phyloP scores from a whole-genome alignment of 177 flowering plant genomes.

The Vitis hybrid region DNA sequence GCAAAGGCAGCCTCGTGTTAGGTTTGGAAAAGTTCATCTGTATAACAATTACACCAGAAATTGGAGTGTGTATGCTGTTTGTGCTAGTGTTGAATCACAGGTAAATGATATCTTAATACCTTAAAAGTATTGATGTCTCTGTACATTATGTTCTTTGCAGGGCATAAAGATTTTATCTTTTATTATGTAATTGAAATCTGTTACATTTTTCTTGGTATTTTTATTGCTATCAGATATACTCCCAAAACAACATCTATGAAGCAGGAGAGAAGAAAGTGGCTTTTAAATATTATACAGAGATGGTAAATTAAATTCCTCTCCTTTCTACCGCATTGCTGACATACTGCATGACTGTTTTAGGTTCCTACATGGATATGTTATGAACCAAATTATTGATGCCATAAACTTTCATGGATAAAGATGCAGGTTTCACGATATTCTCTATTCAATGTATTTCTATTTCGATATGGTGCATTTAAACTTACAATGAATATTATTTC shows the following conservation, averaged over 20 bases:
- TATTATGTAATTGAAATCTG: too few relatives aligned
- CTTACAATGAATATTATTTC: too few relatives aligned
- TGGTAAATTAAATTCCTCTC: constrained; percentile 34
- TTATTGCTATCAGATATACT: constrained; percentile 56
- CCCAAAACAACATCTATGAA: constrained; percentile 92
- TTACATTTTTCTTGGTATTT: background rate
- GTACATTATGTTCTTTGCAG: background rate
- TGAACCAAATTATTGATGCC: too few relatives aligned
- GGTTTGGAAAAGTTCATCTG: constrained; percentile 83
- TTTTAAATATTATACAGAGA: constrained; percentile 68
- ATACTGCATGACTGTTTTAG: too few relatives aligned
- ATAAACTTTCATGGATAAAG: too few relatives aligned
- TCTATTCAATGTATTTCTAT: too few relatives aligned
- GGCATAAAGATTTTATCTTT: background rate
- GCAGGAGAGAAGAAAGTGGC: constrained; percentile 87
- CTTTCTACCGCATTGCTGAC: too few relatives aligned
- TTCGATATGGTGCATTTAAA: too few relatives aligned
- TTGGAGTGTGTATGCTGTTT: constrained; percentile 93
- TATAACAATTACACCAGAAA: constrained; percentile 85
- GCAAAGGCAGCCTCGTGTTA: constrained; percentile 89
- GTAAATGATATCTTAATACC: constrained; percentile 26
- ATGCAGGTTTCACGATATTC: too few relatives aligned
- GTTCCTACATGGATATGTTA: too few relatives aligned
- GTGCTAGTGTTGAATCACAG: constrained; percentile 94
- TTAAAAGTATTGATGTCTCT: background rate